Conservation (phyloP, 163 green algal species). For the Scenedesmus sp. region DNA sequence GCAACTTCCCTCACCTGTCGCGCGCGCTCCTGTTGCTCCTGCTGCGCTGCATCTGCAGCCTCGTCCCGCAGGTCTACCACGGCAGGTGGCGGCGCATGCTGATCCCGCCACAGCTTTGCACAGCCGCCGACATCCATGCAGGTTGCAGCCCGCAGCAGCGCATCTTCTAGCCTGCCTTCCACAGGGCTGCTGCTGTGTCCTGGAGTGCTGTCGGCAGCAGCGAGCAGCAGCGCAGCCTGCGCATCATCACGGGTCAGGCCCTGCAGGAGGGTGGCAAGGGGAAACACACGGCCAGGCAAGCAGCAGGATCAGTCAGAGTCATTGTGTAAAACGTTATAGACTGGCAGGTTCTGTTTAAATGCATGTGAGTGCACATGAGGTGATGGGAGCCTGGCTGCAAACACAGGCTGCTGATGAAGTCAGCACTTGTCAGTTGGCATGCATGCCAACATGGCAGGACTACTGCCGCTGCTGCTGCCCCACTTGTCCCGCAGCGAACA, state of each 20-base stretch:
- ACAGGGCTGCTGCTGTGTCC: too few species aligned
- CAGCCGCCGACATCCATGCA: constrained; percentile 5
- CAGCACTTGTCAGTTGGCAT: too few species aligned
- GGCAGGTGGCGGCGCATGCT: neutral
- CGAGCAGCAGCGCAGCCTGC: constrained; percentile 9
- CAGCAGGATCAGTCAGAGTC: too few species aligned
- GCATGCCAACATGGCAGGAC: too few species aligned
- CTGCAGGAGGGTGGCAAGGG: neutral
- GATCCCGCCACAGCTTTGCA: neutral
- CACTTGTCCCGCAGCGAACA: too few species aligned
- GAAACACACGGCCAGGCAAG: too few species aligned
- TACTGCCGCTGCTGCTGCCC: neutral
- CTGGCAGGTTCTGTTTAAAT: too few species aligned
- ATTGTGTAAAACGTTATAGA: too few species aligned
- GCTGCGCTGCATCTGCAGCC: neutral
- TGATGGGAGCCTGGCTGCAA: too few species aligned
- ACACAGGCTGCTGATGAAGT: too few species aligned
- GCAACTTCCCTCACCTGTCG: neutral
- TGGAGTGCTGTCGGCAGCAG: neutral
- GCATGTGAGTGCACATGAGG: too few species aligned
- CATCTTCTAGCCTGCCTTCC: neutral
- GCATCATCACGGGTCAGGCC: neutral
- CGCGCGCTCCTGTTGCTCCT: neutral
- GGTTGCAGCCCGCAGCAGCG: constrained; percentile 5
- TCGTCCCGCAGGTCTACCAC: neutral